Evolutionary conservation across 176 grass and related monocot species (phyloP).

Genomic region (Poa pratensis): DNA sequence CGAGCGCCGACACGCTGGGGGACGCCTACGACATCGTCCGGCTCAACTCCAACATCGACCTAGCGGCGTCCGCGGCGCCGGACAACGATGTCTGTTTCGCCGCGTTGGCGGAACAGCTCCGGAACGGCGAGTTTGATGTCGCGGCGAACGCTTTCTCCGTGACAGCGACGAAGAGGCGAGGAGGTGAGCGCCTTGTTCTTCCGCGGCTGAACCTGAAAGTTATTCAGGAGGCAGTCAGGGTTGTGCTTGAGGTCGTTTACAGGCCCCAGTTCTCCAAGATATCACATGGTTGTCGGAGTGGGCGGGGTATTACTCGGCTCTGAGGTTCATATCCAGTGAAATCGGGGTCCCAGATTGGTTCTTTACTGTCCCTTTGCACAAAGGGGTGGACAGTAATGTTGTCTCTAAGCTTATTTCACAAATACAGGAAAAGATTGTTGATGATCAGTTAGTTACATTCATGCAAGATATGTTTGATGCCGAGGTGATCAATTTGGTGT

Average conservation of each 20-base stretch:
- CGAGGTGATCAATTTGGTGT: constrained; percentile 75
- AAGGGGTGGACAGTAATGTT: constrained; percentile 64
- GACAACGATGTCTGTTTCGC: constrained; percentile 57
- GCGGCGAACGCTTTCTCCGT: constrained; percentile 40
- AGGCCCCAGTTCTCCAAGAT: constrained; percentile 92
- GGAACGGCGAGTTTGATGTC: constrained; percentile 59
- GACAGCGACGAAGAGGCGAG: constrained; percentile 49
- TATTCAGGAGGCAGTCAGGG: constrained; percentile 80
- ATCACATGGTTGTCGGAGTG: constrained; percentile 84
- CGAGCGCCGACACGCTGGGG: constrained; percentile 55
- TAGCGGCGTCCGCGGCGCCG: constrained; percentile 38
- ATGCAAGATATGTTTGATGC: constrained; percentile 86
- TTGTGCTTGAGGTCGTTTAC: constrained; percentile 79
- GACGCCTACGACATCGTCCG: constrained; percentile 83
- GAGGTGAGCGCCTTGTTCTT: constrained; percentile 62
- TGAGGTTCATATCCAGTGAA: constrained; percentile 71
- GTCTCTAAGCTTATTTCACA: constrained; percentile 64
- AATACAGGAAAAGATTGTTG: constrained; percentile 79
- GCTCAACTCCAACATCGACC: constrained; percentile 67
- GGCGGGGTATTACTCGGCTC: constrained; percentile 65
- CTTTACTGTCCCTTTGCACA: constrained; percentile 82
- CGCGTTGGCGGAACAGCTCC: constrained; percentile 63
- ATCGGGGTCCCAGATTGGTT: constrained; percentile 74
- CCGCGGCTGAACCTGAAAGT: constrained; percentile 78
- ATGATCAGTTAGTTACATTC: constrained; percentile 58